Evolutionary conservation across 176 grass and related monocot genomes (phyloP), one percentile per base, ranked within the genome.

Genomic region (Bothriochloa decipiens): DNA sequence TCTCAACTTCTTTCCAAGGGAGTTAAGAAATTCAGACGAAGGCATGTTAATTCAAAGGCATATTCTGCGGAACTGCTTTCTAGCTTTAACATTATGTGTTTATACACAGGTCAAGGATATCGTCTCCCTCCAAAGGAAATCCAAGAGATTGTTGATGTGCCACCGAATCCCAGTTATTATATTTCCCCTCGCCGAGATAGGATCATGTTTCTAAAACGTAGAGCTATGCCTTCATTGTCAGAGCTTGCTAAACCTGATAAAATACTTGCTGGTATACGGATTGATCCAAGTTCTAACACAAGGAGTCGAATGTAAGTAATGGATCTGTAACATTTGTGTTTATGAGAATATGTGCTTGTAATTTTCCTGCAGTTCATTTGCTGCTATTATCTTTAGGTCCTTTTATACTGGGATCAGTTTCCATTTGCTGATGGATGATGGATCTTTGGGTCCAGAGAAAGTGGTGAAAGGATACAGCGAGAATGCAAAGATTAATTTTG

Each of bases 401-500:
- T 94, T 92, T 81, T 97, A 92, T 78, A 92, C 82, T 16, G 91
- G 89, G 75, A 92, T 97, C 72, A 79, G 80, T 65, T 82, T 97
- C 66, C 92, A 97, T 82, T 29, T 42, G 18, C 83, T 97, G 74
- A 86, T 79, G 83, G 89, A 92, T 75, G 89, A 90, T 92, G 94
- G 94, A 50, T 83, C 61, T 84, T 88, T 97, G 18, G 91, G 94
- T 42, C 89, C 87, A 74, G 91, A 88, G 62, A 94, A 73, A 76
- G 69, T 85, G 39, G 83, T 97, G 32, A 86, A 92, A 76, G 94
- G 91, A 43, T 97, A 86, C 68, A 75, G 88, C 25, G 81, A 88
- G 49, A 92, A 84, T 80, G 82, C 91, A 72, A 97, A 92, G 47
- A 88, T 97, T 75, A 97, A 97, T 84, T 97, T 90, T 82, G 91